phyloP scores from a whole-genome alignment of 805 yeast genomes.

The Tanozyma kutaoensis region DNA sequence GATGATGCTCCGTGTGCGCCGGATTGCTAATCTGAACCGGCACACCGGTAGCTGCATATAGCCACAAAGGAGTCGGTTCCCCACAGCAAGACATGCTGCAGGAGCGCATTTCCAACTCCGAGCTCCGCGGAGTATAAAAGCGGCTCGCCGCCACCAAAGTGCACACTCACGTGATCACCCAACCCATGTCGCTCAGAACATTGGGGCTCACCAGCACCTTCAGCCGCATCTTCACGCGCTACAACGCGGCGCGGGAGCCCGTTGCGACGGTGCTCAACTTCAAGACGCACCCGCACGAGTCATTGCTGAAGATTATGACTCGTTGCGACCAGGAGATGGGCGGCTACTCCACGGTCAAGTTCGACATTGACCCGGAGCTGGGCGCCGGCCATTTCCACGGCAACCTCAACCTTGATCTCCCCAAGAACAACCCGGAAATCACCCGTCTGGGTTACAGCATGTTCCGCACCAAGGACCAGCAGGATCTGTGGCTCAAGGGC shows the following conservation, averaged over 20 bases:
- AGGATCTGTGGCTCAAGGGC: constrained; percentile 19
- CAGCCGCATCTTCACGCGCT: constrained; percentile 20
- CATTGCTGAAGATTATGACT: constrained; percentile 35
- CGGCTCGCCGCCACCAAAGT: too few relatives aligned
- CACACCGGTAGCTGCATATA: too few relatives aligned
- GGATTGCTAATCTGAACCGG: too few relatives aligned
- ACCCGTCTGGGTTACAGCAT: constrained; percentile 3
- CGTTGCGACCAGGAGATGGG: constrained; percentile 68
- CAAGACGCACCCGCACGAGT: constrained; percentile 29
- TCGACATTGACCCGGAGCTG: constrained; percentile 24
- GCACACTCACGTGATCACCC: too few relatives aligned
- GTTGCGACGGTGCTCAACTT: constrained; percentile 43
- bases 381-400: constrained; percentile 34
- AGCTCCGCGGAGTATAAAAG: too few relatives aligned
- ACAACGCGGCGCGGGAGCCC: constrained; percentile 13
- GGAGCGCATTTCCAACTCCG: too few relatives aligned
- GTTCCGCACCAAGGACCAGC: neutral
- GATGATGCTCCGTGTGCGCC: too few relatives aligned
- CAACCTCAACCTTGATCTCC: constrained; percentile 42
- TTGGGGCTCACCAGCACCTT: constrained; percentile 24
- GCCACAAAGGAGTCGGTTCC: too few relatives aligned
- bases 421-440: constrained; percentile 21
- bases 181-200: constrained; percentile 32
- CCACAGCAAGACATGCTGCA: too few relatives aligned
- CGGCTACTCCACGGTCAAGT: constrained; percentile 58